Base-by-base conservation (phyloP, 805 yeast species). In the Myxozyma neotropica region DNA sequence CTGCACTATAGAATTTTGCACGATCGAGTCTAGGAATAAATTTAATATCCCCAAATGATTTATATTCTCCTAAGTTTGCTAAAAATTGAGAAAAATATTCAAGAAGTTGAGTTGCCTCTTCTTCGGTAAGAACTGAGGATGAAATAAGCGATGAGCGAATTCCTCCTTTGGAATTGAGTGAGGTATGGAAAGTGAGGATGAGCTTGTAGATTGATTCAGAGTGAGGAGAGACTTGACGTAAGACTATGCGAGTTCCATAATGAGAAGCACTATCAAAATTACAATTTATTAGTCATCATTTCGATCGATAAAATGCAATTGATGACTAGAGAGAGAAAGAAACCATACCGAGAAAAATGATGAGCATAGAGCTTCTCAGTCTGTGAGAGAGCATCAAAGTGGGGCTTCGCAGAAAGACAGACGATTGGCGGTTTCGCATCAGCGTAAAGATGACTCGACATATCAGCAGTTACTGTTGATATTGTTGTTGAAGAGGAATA, bases 1-100 rank as follows among this genome's bases (percentile, higher is more conserved):
- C 78, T 31, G 88, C 74, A 24, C 74, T 65, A 57, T 75, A 80
- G 66, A 89, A 84, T 5, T 78, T 78, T 0, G 73, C 80, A 33
- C 66, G 69, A 0, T 79, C 57, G 40, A 89, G 68, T 52, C 83
- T 75, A 42, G 97, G 97, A 63, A 90, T 79, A 69, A 90, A 90
- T 73, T 90, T 90, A 67, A 83, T 83, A 74, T 90, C 96, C 66
- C 97, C 97, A 72, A 90, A 90, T 0, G 94, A 86, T 74, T 90
- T 75, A 88, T 93, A 42, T 90, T 86, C 31, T 85, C 87, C 72
- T 83, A 89, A 74, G 71, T 85, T 86, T 46, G 82, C 75, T 64
- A 85, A 74, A 65, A 86, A 82, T 70, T 83, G 88, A 13, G 86
- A 80, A 19, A 87, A 81, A 66, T 85, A 85, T 70, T 84, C 87